These are phyloP conservation scores for Centaurea solstitialis DNA, from an alignment of 129 eudicot species.

Conservation along the genomic window DNA sequence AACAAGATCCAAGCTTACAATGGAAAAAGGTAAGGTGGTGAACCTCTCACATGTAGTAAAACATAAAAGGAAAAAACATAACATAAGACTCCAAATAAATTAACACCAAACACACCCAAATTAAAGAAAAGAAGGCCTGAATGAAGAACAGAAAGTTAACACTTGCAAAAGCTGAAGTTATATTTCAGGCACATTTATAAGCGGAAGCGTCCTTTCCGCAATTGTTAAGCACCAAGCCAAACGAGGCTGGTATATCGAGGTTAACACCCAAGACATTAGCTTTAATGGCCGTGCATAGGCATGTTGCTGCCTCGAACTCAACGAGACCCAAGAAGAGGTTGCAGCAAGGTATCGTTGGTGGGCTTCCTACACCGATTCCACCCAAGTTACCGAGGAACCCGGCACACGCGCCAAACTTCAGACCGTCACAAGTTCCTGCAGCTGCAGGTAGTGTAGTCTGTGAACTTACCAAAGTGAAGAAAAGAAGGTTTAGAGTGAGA, in stretches of 20 bases:
- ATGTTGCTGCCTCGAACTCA: conserved; percentile 28
- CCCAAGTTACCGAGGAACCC: background rate
- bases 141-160: background rate
- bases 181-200: conserved; percentile 15
- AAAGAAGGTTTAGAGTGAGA: conserved; percentile 27
- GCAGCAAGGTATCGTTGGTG: conserved; percentile 49
- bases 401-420: background rate
- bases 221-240: conserved; percentile 22
- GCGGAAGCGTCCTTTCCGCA: conserved; percentile 30
- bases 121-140: background rate
- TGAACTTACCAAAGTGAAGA: conserved; percentile 54
- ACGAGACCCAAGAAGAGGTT: conserved; percentile 39
- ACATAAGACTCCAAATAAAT: conserved; percentile 3
- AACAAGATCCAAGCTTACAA: background rate
- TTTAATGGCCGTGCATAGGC: conserved; percentile 25
- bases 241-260: background rate
- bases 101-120: background rate
- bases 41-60: background rate
- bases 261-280: conserved; percentile 18
- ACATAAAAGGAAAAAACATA: background rate
- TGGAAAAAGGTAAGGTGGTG: background rate
- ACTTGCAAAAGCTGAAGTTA: background rate
- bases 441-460: background rate
- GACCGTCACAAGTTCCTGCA: background rate
- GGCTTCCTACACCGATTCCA: background rate